Conservation (phyloP, 495 filamentous ascomycete species). For the Tirmania nivea region DNA sequence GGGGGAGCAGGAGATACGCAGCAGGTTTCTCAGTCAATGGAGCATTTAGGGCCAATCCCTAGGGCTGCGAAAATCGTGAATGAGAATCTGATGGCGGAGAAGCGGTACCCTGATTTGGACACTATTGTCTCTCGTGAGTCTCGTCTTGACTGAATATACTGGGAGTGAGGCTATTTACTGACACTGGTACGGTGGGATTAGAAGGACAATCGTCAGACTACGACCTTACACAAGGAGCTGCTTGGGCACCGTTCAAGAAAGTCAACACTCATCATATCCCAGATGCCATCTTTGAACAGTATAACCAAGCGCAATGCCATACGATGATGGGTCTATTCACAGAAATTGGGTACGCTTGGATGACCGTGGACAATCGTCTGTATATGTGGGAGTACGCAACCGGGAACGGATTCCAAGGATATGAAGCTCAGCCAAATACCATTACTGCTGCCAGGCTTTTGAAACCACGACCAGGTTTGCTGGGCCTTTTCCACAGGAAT, state of each 20-base stretch:
- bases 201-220: conserved; percentile 85
- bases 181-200: conserved; percentile 11
- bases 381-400: conserved; percentile 93
- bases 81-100: conserved; percentile 47
- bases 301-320: conserved; percentile 53
- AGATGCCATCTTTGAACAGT: conserved; percentile 69
- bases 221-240: conserved; percentile 38
- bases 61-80: conserved; percentile 73
- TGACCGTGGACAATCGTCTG: conserved; percentile 79
- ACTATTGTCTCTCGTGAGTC: conserved; percentile 69
- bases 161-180: neutral
- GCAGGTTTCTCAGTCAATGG: neutral
- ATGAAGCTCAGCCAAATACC: conserved; percentile 63
- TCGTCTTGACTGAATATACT: conserved; percentile 3
- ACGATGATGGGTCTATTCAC: conserved; percentile 87
- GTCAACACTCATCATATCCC: conserved; percentile 65
- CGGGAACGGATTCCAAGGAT: conserved; percentile 30
- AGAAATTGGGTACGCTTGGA: conserved; percentile 83
- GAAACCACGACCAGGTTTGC: conserved; percentile 33
- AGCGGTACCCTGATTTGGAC: conserved; percentile 73
- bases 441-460: conserved; percentile 73
- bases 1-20: neutral
- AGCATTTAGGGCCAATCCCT: conserved; percentile 39
- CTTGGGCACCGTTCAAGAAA: conserved; percentile 82
- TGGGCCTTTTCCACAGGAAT: no score